Evolutionary conservation across 768 basidiomycete genomes (phyloP).

Genomic region (Crucibulum laeve): DNA sequence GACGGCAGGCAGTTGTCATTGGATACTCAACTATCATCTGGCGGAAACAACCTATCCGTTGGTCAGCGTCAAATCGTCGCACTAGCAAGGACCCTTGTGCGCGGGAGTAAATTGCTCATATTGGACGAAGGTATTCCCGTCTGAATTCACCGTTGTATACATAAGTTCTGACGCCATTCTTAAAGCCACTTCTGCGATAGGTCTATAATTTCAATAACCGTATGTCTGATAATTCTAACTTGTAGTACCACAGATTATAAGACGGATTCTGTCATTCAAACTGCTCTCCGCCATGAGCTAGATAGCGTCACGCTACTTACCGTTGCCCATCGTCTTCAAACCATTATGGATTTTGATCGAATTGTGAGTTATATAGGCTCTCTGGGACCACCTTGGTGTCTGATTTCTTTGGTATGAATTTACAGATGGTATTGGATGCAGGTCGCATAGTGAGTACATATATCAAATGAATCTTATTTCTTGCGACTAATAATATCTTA

Average conservation of each 20-base stretch:
- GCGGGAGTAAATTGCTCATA: constrained; percentile 51
- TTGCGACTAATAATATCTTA: constrained; percentile 10
- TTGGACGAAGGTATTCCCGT: constrained; percentile 46
- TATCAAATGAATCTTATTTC: neutral
- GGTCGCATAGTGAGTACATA: constrained; percentile 30
- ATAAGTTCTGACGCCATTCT: constrained; percentile 31
- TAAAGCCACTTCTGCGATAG: constrained; percentile 36
- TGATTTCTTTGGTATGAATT: constrained; percentile 1
- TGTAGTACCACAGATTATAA: constrained; percentile 32
- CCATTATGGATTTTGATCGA: constrained; percentile 57
- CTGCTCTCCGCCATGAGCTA: constrained; percentile 59
- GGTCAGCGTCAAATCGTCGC: constrained; percentile 67
- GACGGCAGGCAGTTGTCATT: constrained; percentile 43
- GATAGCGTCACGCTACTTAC: constrained; percentile 51
- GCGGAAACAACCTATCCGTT: constrained; percentile 62
- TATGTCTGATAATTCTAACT: constrained; percentile 17
- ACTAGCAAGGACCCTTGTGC: constrained; percentile 53
- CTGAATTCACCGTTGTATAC: constrained; percentile 42
- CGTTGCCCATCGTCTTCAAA: constrained; percentile 60
- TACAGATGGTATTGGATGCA: constrained; percentile 40
- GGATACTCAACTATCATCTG: constrained; percentile 34
- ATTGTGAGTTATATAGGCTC: constrained; percentile 22
- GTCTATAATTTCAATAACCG: constrained; percentile 30
- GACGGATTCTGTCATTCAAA: constrained; percentile 67
- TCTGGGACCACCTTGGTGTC: constrained; percentile 9